Conservation (phyloP, 495 filamentous ascomycete species). For the Penicillium bovifimosum region DNA sequence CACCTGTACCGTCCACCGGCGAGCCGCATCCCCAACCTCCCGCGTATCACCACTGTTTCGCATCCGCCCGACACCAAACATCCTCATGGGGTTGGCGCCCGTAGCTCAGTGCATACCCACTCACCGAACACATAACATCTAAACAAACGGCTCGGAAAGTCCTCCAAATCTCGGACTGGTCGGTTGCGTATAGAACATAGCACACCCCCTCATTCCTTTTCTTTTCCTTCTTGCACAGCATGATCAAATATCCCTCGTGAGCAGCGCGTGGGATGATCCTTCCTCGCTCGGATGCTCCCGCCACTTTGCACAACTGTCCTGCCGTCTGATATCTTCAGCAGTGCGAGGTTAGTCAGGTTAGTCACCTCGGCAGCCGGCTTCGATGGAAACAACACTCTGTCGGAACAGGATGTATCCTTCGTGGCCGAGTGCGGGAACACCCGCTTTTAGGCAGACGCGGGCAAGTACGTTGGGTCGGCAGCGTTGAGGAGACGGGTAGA, state of each 20-base stretch:
- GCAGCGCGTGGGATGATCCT: too few relatives aligned
- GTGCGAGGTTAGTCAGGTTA: not conserved
- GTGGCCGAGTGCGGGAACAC: not conserved
- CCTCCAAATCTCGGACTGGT: too few relatives aligned
- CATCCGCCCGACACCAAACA: not conserved
- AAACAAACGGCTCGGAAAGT: too few relatives aligned
- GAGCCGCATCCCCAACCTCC: not conserved
- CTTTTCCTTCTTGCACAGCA: not conserved
- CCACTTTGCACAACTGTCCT: not conserved
- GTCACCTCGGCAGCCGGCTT: not conserved
- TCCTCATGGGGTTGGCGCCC: too few relatives aligned
- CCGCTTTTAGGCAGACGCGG: not conserved
- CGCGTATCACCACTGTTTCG: not conserved
- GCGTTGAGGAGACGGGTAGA: not conserved
- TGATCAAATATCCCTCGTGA: not conserved
- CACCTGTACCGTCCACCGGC: not conserved
- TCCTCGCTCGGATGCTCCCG: not conserved
- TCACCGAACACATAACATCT: too few relatives aligned
- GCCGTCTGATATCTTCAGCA: not conserved
- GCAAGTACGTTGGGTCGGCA: not conserved
- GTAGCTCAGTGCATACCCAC: too few relatives aligned
- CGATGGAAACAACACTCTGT: not conserved
- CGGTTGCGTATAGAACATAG: too few relatives aligned
- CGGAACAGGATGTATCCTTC: not conserved
- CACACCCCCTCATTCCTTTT: not conserved